Conservation (phyloP, 495 filamentous ascomycete species). For the Penicillium longicatenatum region DNA sequence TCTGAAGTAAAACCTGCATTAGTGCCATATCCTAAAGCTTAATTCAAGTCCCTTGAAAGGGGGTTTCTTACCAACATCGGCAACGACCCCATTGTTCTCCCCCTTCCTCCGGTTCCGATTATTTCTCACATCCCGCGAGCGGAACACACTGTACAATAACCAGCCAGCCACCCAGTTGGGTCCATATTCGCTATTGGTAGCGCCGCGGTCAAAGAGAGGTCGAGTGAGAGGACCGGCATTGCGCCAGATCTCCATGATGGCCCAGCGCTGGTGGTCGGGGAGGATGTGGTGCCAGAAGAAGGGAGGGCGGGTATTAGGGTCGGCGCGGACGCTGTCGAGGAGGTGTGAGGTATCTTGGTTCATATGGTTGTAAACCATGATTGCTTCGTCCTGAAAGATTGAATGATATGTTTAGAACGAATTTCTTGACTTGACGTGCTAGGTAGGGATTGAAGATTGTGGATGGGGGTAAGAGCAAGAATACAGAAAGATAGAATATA, state of each 20-base stretch:
- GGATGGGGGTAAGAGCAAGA: neutral
- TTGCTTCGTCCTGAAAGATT: slow-evolving; percentile 46
- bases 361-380: slow-evolving; percentile 45
- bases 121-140: slow-evolving; percentile 58
- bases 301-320: slow-evolving; percentile 38
- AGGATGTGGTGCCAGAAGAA: slow-evolving; percentile 52
- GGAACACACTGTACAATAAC: slow-evolving; percentile 62
- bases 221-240: slow-evolving; percentile 40
- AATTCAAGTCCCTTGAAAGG: slow-evolving; percentile 2
- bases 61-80: slow-evolving; percentile 31
- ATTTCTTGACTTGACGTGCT: neutral
- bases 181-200: slow-evolving; percentile 43
- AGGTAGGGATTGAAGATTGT: neutral
- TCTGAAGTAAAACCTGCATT: slow-evolving; percentile 17
- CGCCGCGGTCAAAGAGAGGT: slow-evolving; percentile 41
- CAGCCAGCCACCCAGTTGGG: slow-evolving; percentile 61
- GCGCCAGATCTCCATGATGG: slow-evolving; percentile 43
- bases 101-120: slow-evolving; percentile 49
- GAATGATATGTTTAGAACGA: neutral
- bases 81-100: slow-evolving; percentile 20
- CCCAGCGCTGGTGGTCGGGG: slow-evolving; percentile 43
- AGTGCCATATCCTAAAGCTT: slow-evolving; percentile 5
- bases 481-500: neutral
- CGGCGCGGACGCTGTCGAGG: slow-evolving; percentile 39
- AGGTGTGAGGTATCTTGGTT: slow-evolving; percentile 44